Conservation (phyloP, 2,329 filamentous ascomycete species). For the Dactylellina haptotyla region DNA sequence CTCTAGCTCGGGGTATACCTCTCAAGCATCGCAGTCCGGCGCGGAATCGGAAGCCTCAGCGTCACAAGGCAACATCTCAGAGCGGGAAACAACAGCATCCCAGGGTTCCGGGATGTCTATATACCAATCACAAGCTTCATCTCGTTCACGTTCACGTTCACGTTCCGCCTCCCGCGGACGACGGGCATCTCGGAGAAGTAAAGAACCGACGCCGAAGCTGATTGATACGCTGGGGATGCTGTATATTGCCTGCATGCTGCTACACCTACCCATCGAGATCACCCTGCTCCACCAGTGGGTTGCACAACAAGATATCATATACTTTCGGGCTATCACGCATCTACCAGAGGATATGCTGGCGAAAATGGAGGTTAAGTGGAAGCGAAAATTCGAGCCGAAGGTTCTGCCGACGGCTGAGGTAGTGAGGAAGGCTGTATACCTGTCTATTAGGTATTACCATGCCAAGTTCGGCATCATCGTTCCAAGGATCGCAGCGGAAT, state of each 20-base stretch:
- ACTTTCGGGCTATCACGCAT: constrained; percentile 71
- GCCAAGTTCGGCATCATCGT: constrained; percentile 75
- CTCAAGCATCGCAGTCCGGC: constrained; percentile 60
- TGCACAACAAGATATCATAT: constrained; percentile 74
- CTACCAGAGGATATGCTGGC: constrained; percentile 74
- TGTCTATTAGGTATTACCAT: constrained; percentile 72
- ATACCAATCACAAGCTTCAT: constrained; percentile 10
- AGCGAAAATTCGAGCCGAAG: constrained; percentile 68
- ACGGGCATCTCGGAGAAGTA: constrained; percentile 59
- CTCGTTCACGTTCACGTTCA: constrained; percentile 36
- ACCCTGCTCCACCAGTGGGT: constrained; percentile 78
- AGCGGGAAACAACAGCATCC: constrained; percentile 15
- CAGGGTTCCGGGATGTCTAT: constrained; percentile 15
- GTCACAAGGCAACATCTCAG: constrained; percentile 34
- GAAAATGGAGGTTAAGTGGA: constrained; percentile 72
- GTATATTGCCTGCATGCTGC: constrained; percentile 79
- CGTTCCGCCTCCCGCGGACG: constrained; percentile 61
- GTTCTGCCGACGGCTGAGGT: constrained; percentile 65
- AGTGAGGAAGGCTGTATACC: constrained; percentile 73
- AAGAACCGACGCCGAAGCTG: constrained; percentile 69
- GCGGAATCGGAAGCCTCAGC: constrained; percentile 60
- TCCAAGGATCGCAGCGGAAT: constrained; percentile 76
- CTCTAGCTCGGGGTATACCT: constrained; percentile 43
- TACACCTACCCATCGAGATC: constrained; percentile 79
- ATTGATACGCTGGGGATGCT: constrained; percentile 80